Base-by-base conservation (phyloP, 257 asterid species). In the Vinca minor region DNA sequence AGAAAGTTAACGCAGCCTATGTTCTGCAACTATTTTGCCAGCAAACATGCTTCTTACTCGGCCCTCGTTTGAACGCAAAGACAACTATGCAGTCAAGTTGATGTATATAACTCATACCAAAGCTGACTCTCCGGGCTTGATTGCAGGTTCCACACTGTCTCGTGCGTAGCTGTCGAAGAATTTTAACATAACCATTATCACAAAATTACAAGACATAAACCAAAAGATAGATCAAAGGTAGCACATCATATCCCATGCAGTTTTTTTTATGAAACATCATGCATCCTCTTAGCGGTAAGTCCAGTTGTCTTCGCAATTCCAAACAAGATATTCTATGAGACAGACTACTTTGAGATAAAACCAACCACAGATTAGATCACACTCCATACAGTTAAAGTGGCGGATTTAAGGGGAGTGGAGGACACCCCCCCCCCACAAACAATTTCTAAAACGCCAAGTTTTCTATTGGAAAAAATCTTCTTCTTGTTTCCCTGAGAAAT, bases 141-240 rank as follows among this genome's bases (percentile, higher is more conserved):
- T 63, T 68, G 90, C 85, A 44, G 98, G 96, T 72, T 88, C 96
- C 73, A 91, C 98, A 42, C 81, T 75, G 75, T 91, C 98, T 81
- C 98, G 82, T 47, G 94, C 98, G 32, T 81, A 88, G 59, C 98
- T 91, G 87, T 70, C 42, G 26, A 34, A 36, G 31, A 52, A 64
- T 71, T 20, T 59, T 29, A 53, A 73, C 39, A 65, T 73, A 65
- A 74, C 61, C 45, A 73, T 61, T 46, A 62, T 14, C 10, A 31
- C 26, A 59, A n/a, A n/a, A 41, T 14, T 21, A 7, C 25, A 17
- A 55, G 23, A 11, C 12, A 46, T 13, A 67, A 45, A 5, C 0
- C 18, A 9, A 29, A 23, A 21, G 57, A 26, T 11, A 53, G 20
- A 54, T 15, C 14, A 54, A 54, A 55, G 7, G 12, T 5, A 28